These are phyloP conservation scores for Hirsutella thompsonii DNA, from an alignment of 2,329 filamentous ascomycete genomes.

Conservation along the genomic window DNA sequence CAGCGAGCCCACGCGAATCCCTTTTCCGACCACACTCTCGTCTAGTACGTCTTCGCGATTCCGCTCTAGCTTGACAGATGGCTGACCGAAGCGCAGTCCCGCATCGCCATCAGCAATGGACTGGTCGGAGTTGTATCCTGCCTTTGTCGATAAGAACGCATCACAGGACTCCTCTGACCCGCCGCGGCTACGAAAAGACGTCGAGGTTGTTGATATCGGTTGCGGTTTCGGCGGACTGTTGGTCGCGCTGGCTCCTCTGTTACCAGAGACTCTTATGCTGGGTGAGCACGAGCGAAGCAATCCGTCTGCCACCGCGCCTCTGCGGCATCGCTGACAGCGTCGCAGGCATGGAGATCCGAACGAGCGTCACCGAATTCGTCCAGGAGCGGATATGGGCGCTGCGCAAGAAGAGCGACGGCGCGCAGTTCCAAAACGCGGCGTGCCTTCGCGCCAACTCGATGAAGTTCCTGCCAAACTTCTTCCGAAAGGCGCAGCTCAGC, in stretches of 20 bases:
- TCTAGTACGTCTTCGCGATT: conserved; percentile 50
- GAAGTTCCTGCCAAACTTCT: conserved; percentile 99
- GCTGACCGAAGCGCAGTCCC: conserved; percentile 41
- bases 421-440: conserved; percentile 70
- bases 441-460: conserved; percentile 91
- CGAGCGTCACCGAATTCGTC: conserved; percentile 81
- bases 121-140: conserved; percentile 76
- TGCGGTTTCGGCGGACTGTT: conserved; percentile 91
- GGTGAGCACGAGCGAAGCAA: conserved; percentile 35
- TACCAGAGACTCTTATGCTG: conserved; percentile 73
- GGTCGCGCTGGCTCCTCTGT: conserved; percentile 67
- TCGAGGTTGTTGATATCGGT: conserved; percentile 92
- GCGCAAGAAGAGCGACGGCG: conserved; percentile 46
- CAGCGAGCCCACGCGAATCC: conserved; percentile 96
- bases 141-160: conserved; percentile 39
- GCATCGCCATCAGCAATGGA: conserved; percentile 73
- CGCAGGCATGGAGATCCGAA: conserved; percentile 80
- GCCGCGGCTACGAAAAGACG: conserved; percentile 38
- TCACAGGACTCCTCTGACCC: conserved; percentile 15
- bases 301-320: background rate
- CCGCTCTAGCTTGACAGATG: background rate
- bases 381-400: conserved; percentile 76
- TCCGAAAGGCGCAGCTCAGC: conserved; percentile 63
- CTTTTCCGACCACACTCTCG: conserved; percentile 84
- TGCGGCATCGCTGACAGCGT: background rate